These are phyloP conservation scores for Aspergillus ochraceus DNA, from an alignment of 2,329 filamentous ascomycete species.

Conservation along the genomic window DNA sequence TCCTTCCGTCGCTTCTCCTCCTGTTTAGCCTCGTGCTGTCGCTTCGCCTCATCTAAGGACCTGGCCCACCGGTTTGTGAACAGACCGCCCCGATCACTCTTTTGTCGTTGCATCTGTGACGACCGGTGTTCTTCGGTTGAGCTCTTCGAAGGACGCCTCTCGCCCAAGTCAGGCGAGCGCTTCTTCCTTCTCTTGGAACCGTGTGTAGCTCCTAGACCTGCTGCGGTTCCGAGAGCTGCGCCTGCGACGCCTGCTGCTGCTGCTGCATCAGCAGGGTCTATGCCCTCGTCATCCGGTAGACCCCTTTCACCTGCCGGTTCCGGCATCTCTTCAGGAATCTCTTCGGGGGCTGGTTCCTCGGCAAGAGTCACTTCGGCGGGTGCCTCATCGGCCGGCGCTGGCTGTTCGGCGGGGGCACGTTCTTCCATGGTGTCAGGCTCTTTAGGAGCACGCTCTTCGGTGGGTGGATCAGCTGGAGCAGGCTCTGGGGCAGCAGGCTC, in stretches of 20 bases:
- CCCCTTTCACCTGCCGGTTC: not conserved
- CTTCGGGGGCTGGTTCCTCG: constrained; percentile 9
- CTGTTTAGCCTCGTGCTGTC: constrained; percentile 30
- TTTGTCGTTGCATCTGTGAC: constrained; percentile 29
- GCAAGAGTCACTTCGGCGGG: not conserved
- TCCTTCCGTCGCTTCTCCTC: constrained; percentile 23
- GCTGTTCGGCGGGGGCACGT: constrained; percentile 9
- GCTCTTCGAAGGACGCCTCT: constrained; percentile 37
- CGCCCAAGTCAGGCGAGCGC: constrained; percentile 29
- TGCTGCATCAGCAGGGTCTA: not conserved
- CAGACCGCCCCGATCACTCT: constrained; percentile 30
- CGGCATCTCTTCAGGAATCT: not conserved
- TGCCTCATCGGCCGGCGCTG: not conserved
- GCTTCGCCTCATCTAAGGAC: constrained; percentile 37
- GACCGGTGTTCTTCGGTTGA: constrained; percentile 35
- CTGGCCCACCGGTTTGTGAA: constrained; percentile 36
- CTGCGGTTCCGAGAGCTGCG: constrained; percentile 12
- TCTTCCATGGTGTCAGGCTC: not conserved
- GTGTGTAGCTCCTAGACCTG: constrained; percentile 9
- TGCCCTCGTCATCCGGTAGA: constrained; percentile 2
- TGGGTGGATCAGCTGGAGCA: constrained; percentile 1
- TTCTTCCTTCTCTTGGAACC: constrained; percentile 32
- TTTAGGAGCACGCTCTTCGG: constrained; percentile 7
- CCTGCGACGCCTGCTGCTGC: constrained; percentile 8
- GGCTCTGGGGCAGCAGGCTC: constrained; percentile 2